Percentiles rank a stretch among this genome's conserved stretches.
Conservation (phyloP, 1,139 yeast genomes). For the Casaregolazyma lundiana region DNA sequence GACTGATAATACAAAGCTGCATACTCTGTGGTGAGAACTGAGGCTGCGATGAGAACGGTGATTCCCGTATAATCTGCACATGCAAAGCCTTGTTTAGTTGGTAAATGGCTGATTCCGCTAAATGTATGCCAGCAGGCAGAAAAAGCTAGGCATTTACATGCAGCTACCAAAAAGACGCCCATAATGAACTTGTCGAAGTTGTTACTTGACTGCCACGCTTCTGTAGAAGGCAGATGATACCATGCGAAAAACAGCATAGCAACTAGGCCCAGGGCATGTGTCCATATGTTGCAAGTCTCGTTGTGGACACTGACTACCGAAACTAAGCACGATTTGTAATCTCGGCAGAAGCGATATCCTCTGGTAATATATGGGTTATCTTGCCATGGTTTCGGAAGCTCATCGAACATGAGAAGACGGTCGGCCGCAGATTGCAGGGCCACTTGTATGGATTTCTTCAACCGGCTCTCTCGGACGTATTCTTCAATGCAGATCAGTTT, state of each 20-base stretch:
- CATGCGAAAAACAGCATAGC: conserved; percentile 53
- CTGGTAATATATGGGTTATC: conserved; percentile 80
- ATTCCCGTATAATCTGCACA: conserved; percentile 96
- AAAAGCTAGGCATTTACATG: conserved; percentile 69
- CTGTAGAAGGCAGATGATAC: conserved; percentile 54
- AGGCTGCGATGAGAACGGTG: conserved; percentile 84
- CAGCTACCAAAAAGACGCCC: conserved; percentile 63
- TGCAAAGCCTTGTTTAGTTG: conserved; percentile 69
- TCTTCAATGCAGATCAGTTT: conserved; percentile 32
- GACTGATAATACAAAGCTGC: conserved; percentile 67
- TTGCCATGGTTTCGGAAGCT: conserved; percentile 88
- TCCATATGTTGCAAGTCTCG: conserved; percentile 92
- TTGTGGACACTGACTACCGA: conserved; percentile 69
- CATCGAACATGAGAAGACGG: conserved; percentile 71
- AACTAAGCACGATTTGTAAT: conserved; percentile 53
- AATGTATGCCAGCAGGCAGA: conserved; percentile 93
- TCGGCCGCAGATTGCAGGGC: conserved; percentile 45
- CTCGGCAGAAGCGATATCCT: conserved; percentile 80
- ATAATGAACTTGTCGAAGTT: conserved; percentile 50
- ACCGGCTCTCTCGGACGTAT: conserved; percentile 17
- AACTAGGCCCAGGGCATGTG: conserved; percentile 71
- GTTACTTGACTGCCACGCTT: conserved; percentile 40
- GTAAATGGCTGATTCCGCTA: conserved; percentile 65
- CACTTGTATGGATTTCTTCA: conserved; percentile 29
- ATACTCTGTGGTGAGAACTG: conserved; percentile 81